These are phyloP conservation scores for Pseudogymnoascus sp. DNA, from an alignment of 2,329 filamentous ascomycete species.

Conservation along the genomic window DNA sequence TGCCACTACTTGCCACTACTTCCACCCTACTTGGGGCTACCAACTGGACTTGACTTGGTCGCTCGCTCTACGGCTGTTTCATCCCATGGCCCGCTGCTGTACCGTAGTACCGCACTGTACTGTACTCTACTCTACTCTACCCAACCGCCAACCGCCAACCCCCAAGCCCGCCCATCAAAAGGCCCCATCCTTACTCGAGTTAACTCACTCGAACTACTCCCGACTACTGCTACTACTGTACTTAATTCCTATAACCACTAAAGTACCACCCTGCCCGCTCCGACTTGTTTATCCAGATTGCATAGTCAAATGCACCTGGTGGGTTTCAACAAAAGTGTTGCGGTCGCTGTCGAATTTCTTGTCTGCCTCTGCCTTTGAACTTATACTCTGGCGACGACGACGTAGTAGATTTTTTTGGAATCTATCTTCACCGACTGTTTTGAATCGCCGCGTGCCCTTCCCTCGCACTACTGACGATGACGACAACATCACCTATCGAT, in stretches of 20 bases:
- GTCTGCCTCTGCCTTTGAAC: background rate
- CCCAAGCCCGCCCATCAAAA: background rate
- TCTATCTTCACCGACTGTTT: background rate
- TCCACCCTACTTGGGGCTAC: background rate
- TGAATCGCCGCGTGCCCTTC: background rate
- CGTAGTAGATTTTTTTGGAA: background rate
- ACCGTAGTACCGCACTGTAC: background rate
- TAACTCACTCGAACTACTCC: background rate
- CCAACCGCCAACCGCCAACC: background rate
- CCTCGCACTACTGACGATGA: constrained; percentile 19
- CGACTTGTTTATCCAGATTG: constrained; percentile 8
- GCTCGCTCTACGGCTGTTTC: constrained; percentile 4
- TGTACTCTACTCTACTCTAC: background rate
- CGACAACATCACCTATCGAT: constrained; percentile 27
- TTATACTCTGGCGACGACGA: background rate
- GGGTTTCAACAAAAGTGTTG: constrained; percentile 7
- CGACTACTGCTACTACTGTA: background rate
- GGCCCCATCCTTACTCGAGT: background rate
- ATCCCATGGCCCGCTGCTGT: constrained; percentile 1
- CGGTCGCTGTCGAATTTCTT: background rate
- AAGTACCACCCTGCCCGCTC: constrained; percentile 6
- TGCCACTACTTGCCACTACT: constrained; percentile 4
- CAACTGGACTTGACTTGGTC: background rate
- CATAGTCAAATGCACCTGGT: constrained; percentile 5
- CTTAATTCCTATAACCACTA: constrained; percentile 5